Base-by-base conservation (phyloP, 169 alveolate species). In the Plasmodium vinckei region DNA sequence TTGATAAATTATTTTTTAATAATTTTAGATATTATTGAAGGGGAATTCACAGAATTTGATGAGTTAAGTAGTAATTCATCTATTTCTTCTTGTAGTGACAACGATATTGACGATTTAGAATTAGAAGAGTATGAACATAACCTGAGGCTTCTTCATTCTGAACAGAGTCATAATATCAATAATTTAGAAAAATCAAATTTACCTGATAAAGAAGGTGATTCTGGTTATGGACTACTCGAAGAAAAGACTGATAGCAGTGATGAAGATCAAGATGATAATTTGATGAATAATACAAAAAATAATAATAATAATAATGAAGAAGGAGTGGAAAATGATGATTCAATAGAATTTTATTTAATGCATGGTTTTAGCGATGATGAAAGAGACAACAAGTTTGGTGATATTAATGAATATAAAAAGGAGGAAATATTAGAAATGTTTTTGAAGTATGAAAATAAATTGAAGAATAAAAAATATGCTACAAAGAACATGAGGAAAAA, bases 1-100 rank as follows among this genome's bases (percentile, higher is more conserved):
- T 56, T 82, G 39, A 82, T 82, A 82, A 82, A 82, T 67, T 82
- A 82, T 42, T 82, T 82, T 82, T 39, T 82, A 67, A 61, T 82
- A n/a, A 72, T 82, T 82, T 67, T 82, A 60, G 72, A 82, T 59
- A 51, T 5, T n/a, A 15, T 82, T 61, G 90, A 82, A 49, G 51
- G 60, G 44, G 9, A 49, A 13, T 59, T 17, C 6, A 61, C 67
- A 17, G 25, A 15, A 27, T 9, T 5, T 15, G 65, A 82, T 33
- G 65, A 51, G 9, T 17, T 57, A 56, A 47, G 42, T 12, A 67
- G 70, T 54, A 33, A 21, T 7, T 82, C 65, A 2, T 56, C 87
- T 44, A 10, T 54, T 23, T 67, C 84, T 23, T 82, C 90, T 9
- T 9, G n/a, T 23, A 68, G 67, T 47, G 84, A 82, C 15, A 51